These are phyloP conservation scores for Tulasnella sp. DNA, from an alignment of 768 basidiomycete species.

Conservation along the genomic window DNA sequence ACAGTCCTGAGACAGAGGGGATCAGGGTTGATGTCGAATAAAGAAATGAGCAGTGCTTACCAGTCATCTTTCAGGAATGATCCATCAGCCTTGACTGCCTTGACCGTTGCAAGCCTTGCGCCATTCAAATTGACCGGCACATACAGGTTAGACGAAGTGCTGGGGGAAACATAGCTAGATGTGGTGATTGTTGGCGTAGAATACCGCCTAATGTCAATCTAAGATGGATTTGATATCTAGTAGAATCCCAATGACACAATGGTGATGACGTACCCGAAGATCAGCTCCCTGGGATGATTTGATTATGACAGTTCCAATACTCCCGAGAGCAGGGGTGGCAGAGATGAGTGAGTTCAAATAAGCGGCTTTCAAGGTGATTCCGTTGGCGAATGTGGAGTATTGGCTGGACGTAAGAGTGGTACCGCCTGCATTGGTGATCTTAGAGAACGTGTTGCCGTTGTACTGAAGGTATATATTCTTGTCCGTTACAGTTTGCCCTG, in stretches of 20 bases:
- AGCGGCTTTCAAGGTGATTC: slow-evolving; percentile 3
- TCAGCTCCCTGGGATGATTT: neutral
- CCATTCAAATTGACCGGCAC: neutral
- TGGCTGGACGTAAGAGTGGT: neutral
- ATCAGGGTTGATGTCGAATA: no score
- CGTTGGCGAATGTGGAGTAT: neutral
- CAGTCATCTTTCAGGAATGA: slow-evolving; percentile 1
- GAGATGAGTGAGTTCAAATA: neutral
- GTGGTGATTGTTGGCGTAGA: neutral
- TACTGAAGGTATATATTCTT: neutral
- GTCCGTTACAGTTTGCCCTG: neutral
- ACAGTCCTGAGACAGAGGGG: no score
- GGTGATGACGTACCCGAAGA: no score
- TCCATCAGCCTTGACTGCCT: slow-evolving; percentile 2
- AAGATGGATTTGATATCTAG: no score
- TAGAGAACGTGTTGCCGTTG: neutral
- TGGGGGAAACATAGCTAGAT: neutral
- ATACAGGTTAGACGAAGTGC: neutral
- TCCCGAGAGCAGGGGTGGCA: neutral
- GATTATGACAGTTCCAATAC: neutral
- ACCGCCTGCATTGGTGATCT: neutral
- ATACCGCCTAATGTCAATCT: slow-evolving; percentile 1
- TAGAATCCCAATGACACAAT: no score
- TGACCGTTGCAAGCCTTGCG: neutral
- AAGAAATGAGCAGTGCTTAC: neutral